Conservation (phyloP, 352 stramenopile genomes). For the Vaucheria bursata region DNA sequence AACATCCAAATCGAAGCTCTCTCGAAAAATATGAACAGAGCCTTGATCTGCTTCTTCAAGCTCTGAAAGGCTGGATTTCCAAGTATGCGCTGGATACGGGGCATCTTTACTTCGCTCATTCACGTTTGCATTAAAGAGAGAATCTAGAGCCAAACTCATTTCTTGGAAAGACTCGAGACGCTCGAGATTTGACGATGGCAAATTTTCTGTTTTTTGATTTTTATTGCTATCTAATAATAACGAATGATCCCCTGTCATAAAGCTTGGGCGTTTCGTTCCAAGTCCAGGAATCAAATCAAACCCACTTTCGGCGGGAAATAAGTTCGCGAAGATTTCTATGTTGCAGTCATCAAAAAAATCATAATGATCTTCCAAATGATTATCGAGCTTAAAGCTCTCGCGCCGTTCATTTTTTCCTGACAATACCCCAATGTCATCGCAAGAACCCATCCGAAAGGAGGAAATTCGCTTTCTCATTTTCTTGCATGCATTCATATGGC, state of each 20-base stretch:
- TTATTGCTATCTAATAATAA: too few relatives aligned
- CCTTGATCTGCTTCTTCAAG: neutral
- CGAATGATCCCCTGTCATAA: neutral
- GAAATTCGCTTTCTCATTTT: neutral
- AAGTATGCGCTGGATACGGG: too few relatives aligned
- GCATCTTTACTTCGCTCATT: too few relatives aligned
- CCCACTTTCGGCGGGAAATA: neutral
- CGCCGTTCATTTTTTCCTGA: neutral
- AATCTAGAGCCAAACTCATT: too few relatives aligned
- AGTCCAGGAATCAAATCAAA: constrained; percentile 3
- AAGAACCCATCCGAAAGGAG: neutral
- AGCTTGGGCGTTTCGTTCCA: neutral
- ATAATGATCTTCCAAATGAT: constrained; percentile 1
- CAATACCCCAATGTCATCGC: constrained; percentile 4
- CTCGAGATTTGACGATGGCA: too few relatives aligned
- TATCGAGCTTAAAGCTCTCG: neutral
- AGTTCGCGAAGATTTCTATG: neutral
- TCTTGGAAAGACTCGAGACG: too few relatives aligned
- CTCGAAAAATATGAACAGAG: neutral
- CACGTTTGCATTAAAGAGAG: too few relatives aligned
- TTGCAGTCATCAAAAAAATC: neutral
- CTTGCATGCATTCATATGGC: neutral
- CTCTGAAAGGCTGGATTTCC: too few relatives aligned
- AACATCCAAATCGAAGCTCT: neutral
- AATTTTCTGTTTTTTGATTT: too few relatives aligned